phyloP scores from a whole-genome alignment of 2,329 filamentous ascomycete species.

The Coniochaeta sp. region DNA sequence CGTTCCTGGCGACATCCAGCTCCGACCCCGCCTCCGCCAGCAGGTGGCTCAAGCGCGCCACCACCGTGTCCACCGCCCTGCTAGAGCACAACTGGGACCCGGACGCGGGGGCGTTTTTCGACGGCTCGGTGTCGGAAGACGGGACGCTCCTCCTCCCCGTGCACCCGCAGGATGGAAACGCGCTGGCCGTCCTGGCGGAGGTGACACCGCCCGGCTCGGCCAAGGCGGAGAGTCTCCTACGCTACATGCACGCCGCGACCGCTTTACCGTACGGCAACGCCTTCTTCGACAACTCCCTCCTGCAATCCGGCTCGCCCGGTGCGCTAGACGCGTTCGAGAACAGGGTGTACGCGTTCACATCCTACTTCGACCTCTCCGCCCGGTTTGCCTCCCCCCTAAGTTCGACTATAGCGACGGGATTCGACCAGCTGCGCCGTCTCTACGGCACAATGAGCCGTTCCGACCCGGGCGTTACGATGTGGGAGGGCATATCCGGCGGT shows the following conservation, averaged over 20 bases:
- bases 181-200: constrained; percentile 34
- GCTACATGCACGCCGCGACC: constrained; percentile 29
- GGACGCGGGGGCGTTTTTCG: constrained; percentile 35
- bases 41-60: constrained; percentile 32
- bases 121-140: constrained; percentile 28
- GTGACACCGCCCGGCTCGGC: constrained; percentile 20
- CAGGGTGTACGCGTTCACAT: constrained; percentile 44
- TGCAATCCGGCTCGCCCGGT: constrained; percentile 16
- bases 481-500: constrained; percentile 39
- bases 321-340: constrained; percentile 23
- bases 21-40: constrained; percentile 21
- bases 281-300: constrained; percentile 40
- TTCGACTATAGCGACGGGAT: constrained; percentile 18
- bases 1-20: constrained; percentile 29
- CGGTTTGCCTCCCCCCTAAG: constrained; percentile 26
- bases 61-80: constrained; percentile 25
- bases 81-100: constrained; percentile 32
- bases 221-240: constrained; percentile 25
- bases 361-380: constrained; percentile 45
- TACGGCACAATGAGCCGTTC: constrained; percentile 42
- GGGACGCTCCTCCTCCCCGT: constrained; percentile 20
- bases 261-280: constrained; percentile 38
- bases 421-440: constrained; percentile 37
- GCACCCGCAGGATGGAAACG: constrained; percentile 44
- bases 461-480: constrained; percentile 40